These are phyloP conservation scores for Raffaelea deltoideospora DNA, from an alignment of 2,329 filamentous ascomycete genomes.

Conservation along the genomic window DNA sequence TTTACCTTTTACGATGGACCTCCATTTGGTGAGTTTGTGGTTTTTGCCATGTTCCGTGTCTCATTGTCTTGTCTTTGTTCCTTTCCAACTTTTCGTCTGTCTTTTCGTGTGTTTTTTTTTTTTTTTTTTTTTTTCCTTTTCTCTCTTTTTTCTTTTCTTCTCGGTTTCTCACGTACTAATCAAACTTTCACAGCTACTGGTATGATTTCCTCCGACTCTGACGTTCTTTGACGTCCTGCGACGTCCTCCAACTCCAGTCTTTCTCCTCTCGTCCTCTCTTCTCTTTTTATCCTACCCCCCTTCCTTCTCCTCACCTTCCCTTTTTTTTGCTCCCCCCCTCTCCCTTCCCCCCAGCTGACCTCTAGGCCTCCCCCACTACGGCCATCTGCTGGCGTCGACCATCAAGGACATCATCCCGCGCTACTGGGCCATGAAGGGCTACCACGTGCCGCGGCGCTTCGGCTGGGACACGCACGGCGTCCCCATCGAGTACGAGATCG, in stretches of 20 bases:
- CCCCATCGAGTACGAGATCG: constrained; percentile 93
- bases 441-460: constrained; percentile 80
- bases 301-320: background rate
- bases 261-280: too few species aligned
- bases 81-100: background rate
- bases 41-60: background rate
- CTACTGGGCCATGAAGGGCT: constrained; percentile 69
- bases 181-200: constrained; percentile 1
- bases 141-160: background rate
- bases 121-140: background rate
- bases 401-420: constrained; percentile 95
- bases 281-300: too few species aligned
- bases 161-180: background rate
- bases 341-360: constrained; percentile 1
- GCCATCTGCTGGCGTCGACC: constrained; percentile 73
- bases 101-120: constrained; percentile 1
- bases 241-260: too few species aligned
- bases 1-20: constrained; percentile 95
- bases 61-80: background rate
- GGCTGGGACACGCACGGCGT: constrained; percentile 93
- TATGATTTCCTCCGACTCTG: background rate
- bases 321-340: background rate
- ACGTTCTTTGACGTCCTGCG: background rate
- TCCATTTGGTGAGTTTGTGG: constrained; percentile 46
- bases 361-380: constrained; percentile 32